These are phyloP conservation scores for Neoboletus magnificus DNA, from an alignment of 768 basidiomycete genomes.

Conservation along the genomic window DNA sequence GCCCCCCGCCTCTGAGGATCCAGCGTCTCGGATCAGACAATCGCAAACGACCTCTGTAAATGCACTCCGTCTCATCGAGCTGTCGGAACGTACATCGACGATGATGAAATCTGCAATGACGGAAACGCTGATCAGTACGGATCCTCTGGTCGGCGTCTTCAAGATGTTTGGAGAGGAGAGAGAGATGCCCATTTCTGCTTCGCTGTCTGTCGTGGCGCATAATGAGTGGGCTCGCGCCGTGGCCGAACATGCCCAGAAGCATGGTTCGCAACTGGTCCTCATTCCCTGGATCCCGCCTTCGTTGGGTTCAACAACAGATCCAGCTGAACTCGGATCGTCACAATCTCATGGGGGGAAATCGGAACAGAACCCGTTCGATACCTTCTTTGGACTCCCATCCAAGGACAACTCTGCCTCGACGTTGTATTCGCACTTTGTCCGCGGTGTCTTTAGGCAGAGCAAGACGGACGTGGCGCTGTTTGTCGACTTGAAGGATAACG, in stretches of 20 bases:
- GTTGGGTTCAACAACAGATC: constrained; percentile 25
- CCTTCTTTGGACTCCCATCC: constrained; percentile 59
- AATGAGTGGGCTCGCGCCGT: constrained; percentile 72
- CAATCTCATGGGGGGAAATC: constrained; percentile 9
- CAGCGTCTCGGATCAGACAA: neutral
- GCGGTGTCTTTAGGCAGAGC: constrained; percentile 72
- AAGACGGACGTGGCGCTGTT: constrained; percentile 80
- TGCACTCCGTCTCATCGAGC: constrained; percentile 83
- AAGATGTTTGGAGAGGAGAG: constrained; percentile 75
- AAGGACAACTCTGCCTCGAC: constrained; percentile 50
- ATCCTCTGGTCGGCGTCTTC: constrained; percentile 71
- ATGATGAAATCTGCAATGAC: constrained; percentile 79
- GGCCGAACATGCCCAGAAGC: constrained; percentile 52
- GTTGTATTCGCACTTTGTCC: constrained; percentile 79
- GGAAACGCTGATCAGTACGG: constrained; percentile 63
- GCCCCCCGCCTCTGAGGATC: constrained; percentile 23
- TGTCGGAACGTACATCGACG: constrained; percentile 84
- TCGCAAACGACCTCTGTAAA: constrained; percentile 41
- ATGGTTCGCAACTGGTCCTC: constrained; percentile 69
- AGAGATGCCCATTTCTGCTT: constrained; percentile 59
- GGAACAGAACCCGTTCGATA: constrained; percentile 69
- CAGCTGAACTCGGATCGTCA: constrained; percentile 24
- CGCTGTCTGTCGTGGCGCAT: constrained; percentile 71
- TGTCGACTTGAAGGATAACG: constrained; percentile 59
- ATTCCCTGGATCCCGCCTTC: constrained; percentile 74